Evolutionary conservation across 106 monocot genomes (phyloP), one percentile per base, ranked within the genome.

Genomic region (Iris macrosiphon): DNA sequence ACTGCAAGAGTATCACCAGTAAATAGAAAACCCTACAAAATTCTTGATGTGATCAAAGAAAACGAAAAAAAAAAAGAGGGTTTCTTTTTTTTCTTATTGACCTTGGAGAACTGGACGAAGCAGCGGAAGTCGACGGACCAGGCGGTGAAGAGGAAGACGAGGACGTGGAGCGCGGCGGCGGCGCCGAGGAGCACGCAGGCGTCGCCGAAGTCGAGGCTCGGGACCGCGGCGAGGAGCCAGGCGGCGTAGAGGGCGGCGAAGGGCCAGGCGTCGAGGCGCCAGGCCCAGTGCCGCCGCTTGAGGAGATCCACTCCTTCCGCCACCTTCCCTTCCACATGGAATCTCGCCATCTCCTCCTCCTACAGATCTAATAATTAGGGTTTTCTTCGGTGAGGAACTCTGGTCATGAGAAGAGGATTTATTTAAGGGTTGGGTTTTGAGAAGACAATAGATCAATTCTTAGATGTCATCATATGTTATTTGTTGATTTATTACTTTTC

Each of bases 121-220:
- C 84, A 76, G 51, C 68, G 59, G 79, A 96, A 96, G 63, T 90
- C 80, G 17, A 96, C 77, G 9, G 89, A 96, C 96, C 96, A 96
- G 25, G 85, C 79, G 6, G 89, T 89, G 49, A 96, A 96, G 19
- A 96, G 86, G n/a, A 89, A 56, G 24, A 83, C 77, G 29, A 96
- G 80, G 30, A 90, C 75, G 52, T 96, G 96, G 15, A 47, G 14
- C 51, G 70, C 72, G 3, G 72, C 50, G 52, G 90, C 46, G 4
- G 62, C 89, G 4, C 79, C 86, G n/a, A 96, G 90, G 37, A 96
- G 76, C 29, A 96, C 83, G 28, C 56, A 39, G 7, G 96, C 82
- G 47, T 96, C 96, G 15, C 72, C 72, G 61, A 83, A 75, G 17
- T 95, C 89, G 31, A 95, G 64, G 40, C 74, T 82, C 2, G 89